These are phyloP conservation scores for Huntiella moniliformis DNA, from an alignment of 2,329 filamentous ascomycete species.

Conservation along the genomic window DNA sequence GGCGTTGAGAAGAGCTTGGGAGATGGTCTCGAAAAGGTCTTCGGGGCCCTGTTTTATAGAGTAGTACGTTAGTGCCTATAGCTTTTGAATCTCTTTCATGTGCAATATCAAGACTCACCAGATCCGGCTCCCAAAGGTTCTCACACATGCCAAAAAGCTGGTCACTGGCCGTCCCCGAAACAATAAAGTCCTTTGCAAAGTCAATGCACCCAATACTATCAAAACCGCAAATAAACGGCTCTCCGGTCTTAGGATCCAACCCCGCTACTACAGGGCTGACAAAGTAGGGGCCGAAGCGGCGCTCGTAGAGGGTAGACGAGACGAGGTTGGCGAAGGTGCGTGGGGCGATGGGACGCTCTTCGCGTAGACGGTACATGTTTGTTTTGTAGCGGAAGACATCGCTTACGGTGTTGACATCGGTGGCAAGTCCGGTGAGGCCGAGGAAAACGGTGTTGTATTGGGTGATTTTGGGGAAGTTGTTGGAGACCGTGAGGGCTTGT, in stretches of 20 bases:
- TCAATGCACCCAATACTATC: conserved; percentile 99
- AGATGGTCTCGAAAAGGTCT: conserved; percentile 95
- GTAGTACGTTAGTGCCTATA: background rate
- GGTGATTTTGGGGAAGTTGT: conserved; percentile 99
- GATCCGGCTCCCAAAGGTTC: conserved; percentile 89
- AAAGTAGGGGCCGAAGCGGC: conserved; percentile 90
- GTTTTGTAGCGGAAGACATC: conserved; percentile 99
- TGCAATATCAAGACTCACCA: conserved; percentile 39
- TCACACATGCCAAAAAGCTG: conserved; percentile 98
- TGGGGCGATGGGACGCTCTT: conserved; percentile 90
- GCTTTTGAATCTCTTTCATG: background rate
- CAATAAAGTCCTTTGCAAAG: conserved; percentile 98
- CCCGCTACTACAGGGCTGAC: conserved; percentile 88
- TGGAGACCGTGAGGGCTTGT: conserved; percentile 90
- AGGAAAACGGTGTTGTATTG: conserved; percentile 90
- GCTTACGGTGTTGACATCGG: conserved; percentile 82
- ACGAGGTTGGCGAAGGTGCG: conserved; percentile 95
- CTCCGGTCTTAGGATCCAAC: conserved; percentile 79
- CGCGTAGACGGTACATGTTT: conserved; percentile 97
- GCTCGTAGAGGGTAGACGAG: conserved; percentile 78
- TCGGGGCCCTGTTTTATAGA: conserved; percentile 48
- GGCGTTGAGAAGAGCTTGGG: conserved; percentile 84
- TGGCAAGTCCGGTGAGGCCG: conserved; percentile 87
- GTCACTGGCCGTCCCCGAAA: conserved; percentile 86
- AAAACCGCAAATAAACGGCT: conserved; percentile 97